Evolutionary conservation across 257 asterid genomes (phyloP).

Genomic region (Nicotiana knightiana): DNA sequence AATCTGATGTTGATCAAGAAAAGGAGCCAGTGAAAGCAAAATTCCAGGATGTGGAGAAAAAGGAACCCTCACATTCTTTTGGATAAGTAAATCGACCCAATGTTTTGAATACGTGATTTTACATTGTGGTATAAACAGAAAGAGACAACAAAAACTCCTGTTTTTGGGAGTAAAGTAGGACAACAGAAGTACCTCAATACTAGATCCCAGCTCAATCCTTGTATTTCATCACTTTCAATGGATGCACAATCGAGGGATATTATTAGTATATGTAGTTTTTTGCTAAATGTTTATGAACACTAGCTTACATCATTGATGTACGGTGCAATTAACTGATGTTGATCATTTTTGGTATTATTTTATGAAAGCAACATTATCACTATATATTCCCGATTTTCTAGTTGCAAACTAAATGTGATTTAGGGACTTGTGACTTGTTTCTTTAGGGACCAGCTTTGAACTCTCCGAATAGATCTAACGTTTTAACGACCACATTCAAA

Average conservation of each 20-base stretch:
- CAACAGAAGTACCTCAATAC: background rate
- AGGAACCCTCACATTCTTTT: background rate
- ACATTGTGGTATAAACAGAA: background rate
- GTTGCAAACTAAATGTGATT: too few relatives aligned
- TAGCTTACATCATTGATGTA: too few relatives aligned
- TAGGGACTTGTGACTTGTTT: too few relatives aligned
- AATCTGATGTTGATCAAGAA: background rate
- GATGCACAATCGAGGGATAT: background rate
- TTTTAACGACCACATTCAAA: too few relatives aligned
- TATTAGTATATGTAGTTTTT: too few relatives aligned
- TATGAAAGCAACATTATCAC: too few relatives aligned
- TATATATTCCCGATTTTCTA: too few relatives aligned
- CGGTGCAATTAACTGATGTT: too few relatives aligned
- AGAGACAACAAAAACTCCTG: background rate
- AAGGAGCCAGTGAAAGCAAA: background rate
- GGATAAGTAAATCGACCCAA: background rate
- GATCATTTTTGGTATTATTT: too few relatives aligned
- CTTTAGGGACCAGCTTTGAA: too few relatives aligned
- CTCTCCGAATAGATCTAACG: too few relatives aligned
- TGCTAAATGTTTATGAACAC: too few relatives aligned
- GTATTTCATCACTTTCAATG: slow-evolving; percentile 55
- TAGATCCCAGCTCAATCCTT: slow-evolving; percentile 37
- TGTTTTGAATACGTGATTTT: background rate
- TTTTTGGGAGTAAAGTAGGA: background rate
- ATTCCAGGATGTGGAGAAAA: background rate